A percentile compares a stretch with the other conserved stretches of the same genome.
These are phyloP conservation scores for Triticum monococcum DNA, from an alignment of 176 grass and related monocot genomes.

Conservation along the genomic window DNA sequence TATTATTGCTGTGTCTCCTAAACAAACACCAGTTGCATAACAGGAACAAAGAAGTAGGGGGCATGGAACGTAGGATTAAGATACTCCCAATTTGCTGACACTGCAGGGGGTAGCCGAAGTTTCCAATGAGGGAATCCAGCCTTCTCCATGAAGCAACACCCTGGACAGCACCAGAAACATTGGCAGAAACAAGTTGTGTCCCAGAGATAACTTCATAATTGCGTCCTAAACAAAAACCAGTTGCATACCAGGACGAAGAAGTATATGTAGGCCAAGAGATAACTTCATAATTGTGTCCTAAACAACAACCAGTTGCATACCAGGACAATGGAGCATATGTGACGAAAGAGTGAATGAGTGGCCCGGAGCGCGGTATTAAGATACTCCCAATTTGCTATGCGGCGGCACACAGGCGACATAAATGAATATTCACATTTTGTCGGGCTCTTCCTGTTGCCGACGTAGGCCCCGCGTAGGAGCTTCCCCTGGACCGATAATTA, in stretches of 20 bases:
- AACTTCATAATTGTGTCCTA: background rate
- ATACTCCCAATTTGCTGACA: background rate
- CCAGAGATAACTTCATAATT: background rate
- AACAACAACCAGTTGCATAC: background rate
- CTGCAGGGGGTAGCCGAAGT: background rate
- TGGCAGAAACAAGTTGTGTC: background rate
- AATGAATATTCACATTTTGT: background rate
- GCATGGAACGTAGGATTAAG: background rate
- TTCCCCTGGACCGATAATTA: conserved; percentile 20
- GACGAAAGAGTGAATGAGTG: background rate
- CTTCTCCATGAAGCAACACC: background rate
- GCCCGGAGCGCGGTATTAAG: background rate
- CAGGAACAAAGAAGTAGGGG: background rate
- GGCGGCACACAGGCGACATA: background rate
- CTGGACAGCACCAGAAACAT: background rate
- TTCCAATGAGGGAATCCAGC: background rate
- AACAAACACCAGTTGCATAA: background rate
- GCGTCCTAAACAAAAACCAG: background rate
- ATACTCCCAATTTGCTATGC: background rate
- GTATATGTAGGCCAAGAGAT: background rate
- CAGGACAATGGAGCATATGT: background rate
- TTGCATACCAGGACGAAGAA: background rate
- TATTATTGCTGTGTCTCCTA: background rate
- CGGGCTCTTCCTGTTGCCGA: background rate
- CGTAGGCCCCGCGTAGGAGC: background rate